Conservation (phyloP, 2,329 filamentous ascomycete species). For the Aspergillus ochraceus region DNA sequence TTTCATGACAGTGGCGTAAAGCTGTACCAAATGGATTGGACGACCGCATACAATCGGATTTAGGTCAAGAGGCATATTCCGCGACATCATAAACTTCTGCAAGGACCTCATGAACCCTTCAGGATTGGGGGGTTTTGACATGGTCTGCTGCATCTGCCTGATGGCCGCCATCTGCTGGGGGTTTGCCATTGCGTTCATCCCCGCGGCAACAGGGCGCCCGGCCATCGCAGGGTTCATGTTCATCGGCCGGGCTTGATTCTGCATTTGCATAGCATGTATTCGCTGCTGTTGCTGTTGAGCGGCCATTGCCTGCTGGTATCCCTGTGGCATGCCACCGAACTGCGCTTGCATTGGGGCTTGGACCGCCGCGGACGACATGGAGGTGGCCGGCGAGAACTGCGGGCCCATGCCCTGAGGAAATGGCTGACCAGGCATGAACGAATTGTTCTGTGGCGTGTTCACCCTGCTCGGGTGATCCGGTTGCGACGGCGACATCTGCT, state of each 20-base stretch:
- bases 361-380: slow-evolving; percentile 41
- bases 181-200: slow-evolving; percentile 41
- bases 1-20: slow-evolving; percentile 77
- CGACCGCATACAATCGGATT: slow-evolving; percentile 74
- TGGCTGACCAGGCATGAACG: slow-evolving; percentile 59
- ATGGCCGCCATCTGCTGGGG: slow-evolving; percentile 45
- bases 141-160: slow-evolving; percentile 51
- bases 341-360: slow-evolving; percentile 45
- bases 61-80: slow-evolving; percentile 70
- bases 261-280: slow-evolving; percentile 79
- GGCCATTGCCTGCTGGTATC: slow-evolving; percentile 61
- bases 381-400: slow-evolving; percentile 43
- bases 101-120: slow-evolving; percentile 77
- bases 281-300: slow-evolving; percentile 67
- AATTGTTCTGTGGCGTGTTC: slow-evolving; percentile 70
- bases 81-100: slow-evolving; percentile 72
- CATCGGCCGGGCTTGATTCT: slow-evolving; percentile 70
- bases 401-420: slow-evolving; percentile 41
- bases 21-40: slow-evolving; percentile 69
- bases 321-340: slow-evolving; percentile 54
- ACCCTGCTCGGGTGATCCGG: slow-evolving; percentile 69
- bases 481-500: slow-evolving; percentile 73
- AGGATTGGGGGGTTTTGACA: slow-evolving; percentile 47
- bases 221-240: slow-evolving; percentile 41
- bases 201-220: slow-evolving; percentile 33